Percentiles rank a stretch among this genome's conserved stretches.
Evolutionary conservation across 306 rosid genomes (phyloP).

Genomic region (Gleditsia sinensis): DNA sequence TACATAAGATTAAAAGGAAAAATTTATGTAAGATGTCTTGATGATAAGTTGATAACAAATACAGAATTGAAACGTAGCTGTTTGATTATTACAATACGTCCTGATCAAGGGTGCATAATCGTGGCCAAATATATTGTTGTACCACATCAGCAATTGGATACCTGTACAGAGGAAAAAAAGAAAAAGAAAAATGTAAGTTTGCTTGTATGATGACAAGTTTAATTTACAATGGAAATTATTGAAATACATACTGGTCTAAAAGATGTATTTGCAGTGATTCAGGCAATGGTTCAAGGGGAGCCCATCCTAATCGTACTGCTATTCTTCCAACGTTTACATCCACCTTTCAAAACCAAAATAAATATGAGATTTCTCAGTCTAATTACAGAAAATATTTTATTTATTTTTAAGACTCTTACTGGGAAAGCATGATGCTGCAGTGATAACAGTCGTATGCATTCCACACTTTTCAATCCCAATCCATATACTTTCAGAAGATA

Average conservation of each 20-base stretch:
- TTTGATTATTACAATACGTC: slow-evolving; percentile 46
- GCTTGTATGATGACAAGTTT: neutral
- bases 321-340: slow-evolving; percentile 88
- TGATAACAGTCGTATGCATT: slow-evolving; percentile 73
- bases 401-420: slow-evolving; percentile 39
- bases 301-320: slow-evolving; percentile 85
- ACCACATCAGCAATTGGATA: slow-evolving; percentile 55
- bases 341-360: slow-evolving; percentile 44
- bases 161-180: slow-evolving; percentile 29
- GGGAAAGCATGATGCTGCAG: slow-evolving; percentile 70
- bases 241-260: slow-evolving; percentile 53
- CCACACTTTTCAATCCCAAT: slow-evolving; percentile 78
- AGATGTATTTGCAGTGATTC: slow-evolving; percentile 56
- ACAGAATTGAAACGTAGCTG: neutral
- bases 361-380: neutral
- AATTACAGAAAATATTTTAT: neutral
- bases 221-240: neutral
- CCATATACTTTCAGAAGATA: slow-evolving; percentile 57
- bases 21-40: neutral
- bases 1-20: slow-evolving; percentile 1
- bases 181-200: neutral
- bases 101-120: slow-evolving; percentile 50
- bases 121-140: slow-evolving; percentile 81
- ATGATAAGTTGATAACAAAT: neutral
- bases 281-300: slow-evolving; percentile 74